Conservation (phyloP, 257 asterid genomes). For the Solanum lycopersicoides region DNA sequence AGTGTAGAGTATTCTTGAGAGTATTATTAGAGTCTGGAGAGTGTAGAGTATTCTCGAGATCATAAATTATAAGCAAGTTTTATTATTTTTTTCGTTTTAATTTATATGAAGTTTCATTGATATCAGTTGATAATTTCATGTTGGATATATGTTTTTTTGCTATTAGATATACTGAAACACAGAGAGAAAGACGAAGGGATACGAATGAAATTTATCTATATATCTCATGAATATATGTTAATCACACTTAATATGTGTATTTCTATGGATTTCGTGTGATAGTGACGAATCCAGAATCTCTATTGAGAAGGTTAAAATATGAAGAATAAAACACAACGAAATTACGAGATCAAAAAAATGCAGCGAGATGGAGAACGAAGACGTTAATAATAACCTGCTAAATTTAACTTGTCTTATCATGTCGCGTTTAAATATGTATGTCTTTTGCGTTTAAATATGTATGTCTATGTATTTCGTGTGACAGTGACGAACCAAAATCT, state of each 20-base stretch:
- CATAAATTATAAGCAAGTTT: neutral
- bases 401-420: neutral
- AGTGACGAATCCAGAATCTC: neutral
- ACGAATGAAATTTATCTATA: no score
- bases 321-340: neutral
- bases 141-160: no score
- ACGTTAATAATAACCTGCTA: neutral
- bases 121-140: no score
- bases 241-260: neutral
- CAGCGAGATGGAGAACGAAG: neutral
- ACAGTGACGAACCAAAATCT: neutral
- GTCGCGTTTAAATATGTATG: no score
- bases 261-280: neutral
- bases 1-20: neutral
- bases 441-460: no score
- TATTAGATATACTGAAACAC: no score
- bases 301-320: neutral
- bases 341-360: neutral
- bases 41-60: neutral
- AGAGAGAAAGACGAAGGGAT: neutral
- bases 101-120: neutral
- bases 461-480: neutral
- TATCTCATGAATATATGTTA: neutral
- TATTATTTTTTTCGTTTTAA: no score
- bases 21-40: neutral